Conservation (phyloP, 2,329 filamentous ascomycete genomes). For the Xylariales sp. region DNA sequence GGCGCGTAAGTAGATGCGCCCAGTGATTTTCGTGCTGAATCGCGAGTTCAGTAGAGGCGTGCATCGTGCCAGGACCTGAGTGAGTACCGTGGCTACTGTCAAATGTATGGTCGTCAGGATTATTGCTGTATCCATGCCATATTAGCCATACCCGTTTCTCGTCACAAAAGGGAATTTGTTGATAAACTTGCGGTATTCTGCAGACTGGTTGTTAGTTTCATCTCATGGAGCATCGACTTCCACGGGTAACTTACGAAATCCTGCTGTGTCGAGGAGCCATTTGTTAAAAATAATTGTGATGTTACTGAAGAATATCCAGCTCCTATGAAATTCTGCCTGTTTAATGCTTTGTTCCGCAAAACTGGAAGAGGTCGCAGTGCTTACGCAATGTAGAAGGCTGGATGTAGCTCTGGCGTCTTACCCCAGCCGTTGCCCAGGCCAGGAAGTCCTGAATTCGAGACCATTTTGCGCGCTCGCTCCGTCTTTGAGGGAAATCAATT, state of each 20-base stretch:
- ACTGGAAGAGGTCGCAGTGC: background rate
- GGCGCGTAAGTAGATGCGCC: slow-evolving; percentile 55
- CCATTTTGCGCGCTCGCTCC: no score
- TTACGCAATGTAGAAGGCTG: slow-evolving; percentile 10
- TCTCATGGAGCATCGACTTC: background rate
- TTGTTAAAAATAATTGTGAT: slow-evolving; percentile 89
- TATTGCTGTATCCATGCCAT: slow-evolving; percentile 30
- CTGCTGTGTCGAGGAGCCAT: slow-evolving; percentile 70
- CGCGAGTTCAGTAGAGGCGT: slow-evolving; percentile 58
- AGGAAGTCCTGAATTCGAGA: no score
- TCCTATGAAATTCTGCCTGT: slow-evolving; percentile 33
- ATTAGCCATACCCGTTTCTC: background rate
- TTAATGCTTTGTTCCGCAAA: background rate
- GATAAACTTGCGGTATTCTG: slow-evolving; percentile 3
- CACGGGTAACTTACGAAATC: slow-evolving; percentile 60
- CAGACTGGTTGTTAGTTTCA: background rate
- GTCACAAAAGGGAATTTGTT: background rate
- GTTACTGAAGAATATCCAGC: slow-evolving; percentile 82
- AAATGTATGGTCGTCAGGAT: slow-evolving; percentile 65
- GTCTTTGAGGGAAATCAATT: no score
- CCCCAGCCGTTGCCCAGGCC: no score
- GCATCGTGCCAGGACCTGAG: slow-evolving; percentile 59
- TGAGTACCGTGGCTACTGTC: slow-evolving; percentile 59
- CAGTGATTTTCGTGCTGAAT: slow-evolving; percentile 56
- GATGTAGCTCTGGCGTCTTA: slow-evolving; percentile 6